A percentile compares a stretch with the other conserved stretches of the same genome.
phyloP scores from a whole-genome alignment of 208 protist species.

The Wallacemonas rigidus region DNA sequence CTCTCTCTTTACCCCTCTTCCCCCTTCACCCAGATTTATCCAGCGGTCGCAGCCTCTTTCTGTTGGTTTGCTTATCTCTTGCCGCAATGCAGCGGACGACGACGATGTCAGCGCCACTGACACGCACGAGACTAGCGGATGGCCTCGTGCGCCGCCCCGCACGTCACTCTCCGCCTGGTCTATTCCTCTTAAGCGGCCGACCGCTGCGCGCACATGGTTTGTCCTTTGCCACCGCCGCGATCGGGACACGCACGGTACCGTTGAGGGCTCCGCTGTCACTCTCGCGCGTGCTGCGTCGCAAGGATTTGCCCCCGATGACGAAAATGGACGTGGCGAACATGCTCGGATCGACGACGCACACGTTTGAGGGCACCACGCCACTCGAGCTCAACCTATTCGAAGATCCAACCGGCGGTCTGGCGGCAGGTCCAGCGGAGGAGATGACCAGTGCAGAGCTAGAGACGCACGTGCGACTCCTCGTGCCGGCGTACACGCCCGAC shows the following conservation, averaged over 20 bases:
- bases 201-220: too few species aligned
- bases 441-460: conserved; percentile 68
- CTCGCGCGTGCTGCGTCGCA: conserved; percentile 16
- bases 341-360: conserved; percentile 10
- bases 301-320: conserved; percentile 4
- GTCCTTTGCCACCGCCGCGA: background rate
- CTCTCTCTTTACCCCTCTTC: too few species aligned
- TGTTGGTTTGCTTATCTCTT: too few species aligned
- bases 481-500: conserved; percentile 47
- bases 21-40: too few species aligned
- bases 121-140: background rate
- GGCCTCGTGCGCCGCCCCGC: background rate
- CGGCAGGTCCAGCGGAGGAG: conserved; percentile 69
- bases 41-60: too few species aligned
- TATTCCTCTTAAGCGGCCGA: too few species aligned
- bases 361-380: conserved; percentile 19
- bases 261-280: background rate
- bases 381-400: conserved; percentile 79
- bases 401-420: conserved; percentile 84
- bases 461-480: conserved; percentile 58
- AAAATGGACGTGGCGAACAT: conserved; percentile 15
- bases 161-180: background rate
- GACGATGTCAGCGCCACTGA: too few species aligned
- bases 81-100: too few species aligned
- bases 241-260: background rate